These are phyloP conservation scores for Ilex asprella DNA, from an alignment of 257 asterid genomes.

Conservation along the genomic window DNA sequence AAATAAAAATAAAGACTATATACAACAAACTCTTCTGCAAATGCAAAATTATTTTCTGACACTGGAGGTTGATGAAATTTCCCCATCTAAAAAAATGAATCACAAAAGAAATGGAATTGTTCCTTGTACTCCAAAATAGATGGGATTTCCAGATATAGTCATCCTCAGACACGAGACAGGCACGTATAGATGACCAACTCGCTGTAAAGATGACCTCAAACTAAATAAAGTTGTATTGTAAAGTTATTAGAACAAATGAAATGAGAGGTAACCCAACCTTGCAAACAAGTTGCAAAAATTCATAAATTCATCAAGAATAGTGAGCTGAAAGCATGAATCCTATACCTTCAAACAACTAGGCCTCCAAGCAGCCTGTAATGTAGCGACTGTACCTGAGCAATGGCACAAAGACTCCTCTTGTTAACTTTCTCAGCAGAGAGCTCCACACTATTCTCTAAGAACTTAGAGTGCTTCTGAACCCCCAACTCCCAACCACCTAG, in stretches of 20 bases:
- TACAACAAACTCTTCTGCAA: no score
- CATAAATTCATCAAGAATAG: no score
- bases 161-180: constrained; percentile 36
- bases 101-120: constrained; percentile 7
- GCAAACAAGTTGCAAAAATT: no score
- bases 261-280: no score
- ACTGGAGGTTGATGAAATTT: not conserved
- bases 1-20: no score
- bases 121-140: constrained; percentile 6
- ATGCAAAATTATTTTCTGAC: no score
- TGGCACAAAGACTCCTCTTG: constrained; percentile 66
- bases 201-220: constrained; percentile 27
- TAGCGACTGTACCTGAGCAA: constrained; percentile 69
- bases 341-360: constrained; percentile 62
- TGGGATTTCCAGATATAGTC: constrained; percentile 25
- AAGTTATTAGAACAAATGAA: no score
- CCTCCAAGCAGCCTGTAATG: constrained; percentile 77
- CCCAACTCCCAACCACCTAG: constrained; percentile 34
- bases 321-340: no score
- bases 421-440: constrained; percentile 71
- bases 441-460: constrained; percentile 61
- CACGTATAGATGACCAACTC: constrained; percentile 18
- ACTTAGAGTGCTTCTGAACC: constrained; percentile 67
- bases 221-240: no score
- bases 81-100: constrained; percentile 17